Percentiles rank a stretch among this genome's conserved stretches.
Conservation (phyloP, 305 asterid species). For the Fraxinus angustifolia region DNA sequence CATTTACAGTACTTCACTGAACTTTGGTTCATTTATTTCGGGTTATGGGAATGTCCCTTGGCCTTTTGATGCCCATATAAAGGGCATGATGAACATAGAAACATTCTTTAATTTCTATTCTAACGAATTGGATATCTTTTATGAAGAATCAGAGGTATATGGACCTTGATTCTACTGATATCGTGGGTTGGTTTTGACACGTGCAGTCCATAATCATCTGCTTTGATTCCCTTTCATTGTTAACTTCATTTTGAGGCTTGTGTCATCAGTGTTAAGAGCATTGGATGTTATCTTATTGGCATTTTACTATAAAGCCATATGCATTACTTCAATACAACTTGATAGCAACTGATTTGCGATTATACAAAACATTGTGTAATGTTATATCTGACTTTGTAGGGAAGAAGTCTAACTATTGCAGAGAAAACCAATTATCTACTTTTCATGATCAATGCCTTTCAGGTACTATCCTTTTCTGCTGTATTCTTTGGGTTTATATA, state of each 20-base stretch:
- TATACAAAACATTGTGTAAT: conserved; percentile 9
- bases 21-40: not conserved
- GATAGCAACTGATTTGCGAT: not conserved
- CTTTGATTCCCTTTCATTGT: not conserved
- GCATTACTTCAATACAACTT: not conserved
- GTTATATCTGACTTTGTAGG: conserved; percentile 41
- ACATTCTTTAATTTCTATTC: not conserved
- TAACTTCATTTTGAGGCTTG: not conserved
- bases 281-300: conserved; percentile 13
- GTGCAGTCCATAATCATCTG: not conserved
- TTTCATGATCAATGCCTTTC: conserved; percentile 95
- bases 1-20: not conserved
- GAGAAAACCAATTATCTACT: conserved; percentile 95
- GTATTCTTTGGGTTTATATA: conserved; percentile 11
- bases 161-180: conserved; percentile 13
- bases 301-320: conserved; percentile 7
- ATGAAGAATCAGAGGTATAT: not conserved
- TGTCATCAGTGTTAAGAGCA: not conserved
- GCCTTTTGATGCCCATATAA: not conserved
- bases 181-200: conserved; percentile 7
- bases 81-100: not conserved
- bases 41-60: not conserved
- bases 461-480: conserved; percentile 46
- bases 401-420: conserved; percentile 70
- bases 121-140: not conserved